Percentiles rank a stretch among this genome's conserved stretches.
Evolutionary conservation across 164 flowering plant genomes (phyloP).

Genomic region (Paratinospora sagittata): DNA sequence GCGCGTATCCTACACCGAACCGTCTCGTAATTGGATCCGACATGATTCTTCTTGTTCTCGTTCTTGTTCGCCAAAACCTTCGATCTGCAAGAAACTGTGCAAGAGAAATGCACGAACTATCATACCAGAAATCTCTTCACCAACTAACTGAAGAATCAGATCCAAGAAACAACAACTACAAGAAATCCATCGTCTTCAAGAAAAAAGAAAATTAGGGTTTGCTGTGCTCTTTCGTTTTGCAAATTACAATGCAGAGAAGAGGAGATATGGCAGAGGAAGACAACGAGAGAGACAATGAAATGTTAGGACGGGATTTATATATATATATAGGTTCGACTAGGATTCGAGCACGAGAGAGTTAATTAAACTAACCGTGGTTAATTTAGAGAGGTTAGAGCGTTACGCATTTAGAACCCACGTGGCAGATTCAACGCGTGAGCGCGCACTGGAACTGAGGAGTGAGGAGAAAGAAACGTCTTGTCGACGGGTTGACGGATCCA

Average conservation of each 20-base stretch:
- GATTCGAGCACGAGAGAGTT: slow-evolving; percentile 1
- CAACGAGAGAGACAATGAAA: neutral
- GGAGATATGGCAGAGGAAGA: slow-evolving; percentile 2
- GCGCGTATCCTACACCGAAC: slow-evolving; percentile 36
- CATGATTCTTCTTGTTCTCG: too few species aligned
- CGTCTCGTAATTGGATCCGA: slow-evolving; percentile 21
- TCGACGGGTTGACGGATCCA: too few species aligned
- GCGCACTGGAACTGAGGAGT: too few species aligned
- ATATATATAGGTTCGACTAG: neutral
- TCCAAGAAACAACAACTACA: too few species aligned
- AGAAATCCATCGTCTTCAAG: too few species aligned
- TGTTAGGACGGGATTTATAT: neutral
- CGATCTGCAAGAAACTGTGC: slow-evolving; percentile 6
- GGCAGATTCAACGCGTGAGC: slow-evolving; percentile 7
- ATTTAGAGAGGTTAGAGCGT: neutral
- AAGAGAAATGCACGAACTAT: too few species aligned
- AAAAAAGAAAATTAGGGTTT: slow-evolving; percentile 1
- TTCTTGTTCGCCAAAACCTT: neutral
- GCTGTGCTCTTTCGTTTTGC: neutral
- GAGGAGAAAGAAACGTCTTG: too few species aligned
- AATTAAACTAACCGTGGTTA: slow-evolving; percentile 8
- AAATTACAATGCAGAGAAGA: neutral
- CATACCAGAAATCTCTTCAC: too few species aligned
- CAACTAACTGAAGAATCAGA: too few species aligned
- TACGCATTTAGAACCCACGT: neutral